Percentiles rank a stretch among this genome's conserved stretches.
Conservation (phyloP, 1,284 basidiomycete species). For the Tilletia horrida region DNA sequence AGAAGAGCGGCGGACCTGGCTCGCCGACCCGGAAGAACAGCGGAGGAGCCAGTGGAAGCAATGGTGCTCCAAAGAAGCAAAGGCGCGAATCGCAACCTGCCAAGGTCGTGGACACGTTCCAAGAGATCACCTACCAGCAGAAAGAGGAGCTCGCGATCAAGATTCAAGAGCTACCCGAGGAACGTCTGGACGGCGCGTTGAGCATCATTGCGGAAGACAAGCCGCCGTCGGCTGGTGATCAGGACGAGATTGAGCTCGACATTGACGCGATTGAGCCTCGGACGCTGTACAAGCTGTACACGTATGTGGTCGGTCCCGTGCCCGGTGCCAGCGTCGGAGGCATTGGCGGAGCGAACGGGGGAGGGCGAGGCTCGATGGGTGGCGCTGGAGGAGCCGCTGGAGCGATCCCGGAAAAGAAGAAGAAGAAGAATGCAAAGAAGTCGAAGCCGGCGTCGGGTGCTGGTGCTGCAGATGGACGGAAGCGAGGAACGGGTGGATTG, state of each 20-base stretch:
- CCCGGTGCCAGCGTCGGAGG: not conserved
- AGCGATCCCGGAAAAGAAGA: slow-evolving; percentile 23
- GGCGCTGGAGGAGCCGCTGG: not conserved
- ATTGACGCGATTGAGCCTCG: slow-evolving; percentile 52
- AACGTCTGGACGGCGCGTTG: slow-evolving; percentile 52
- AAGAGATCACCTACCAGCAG: slow-evolving; percentile 52
- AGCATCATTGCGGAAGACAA: slow-evolving; percentile 55
- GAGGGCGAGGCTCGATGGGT: not conserved
- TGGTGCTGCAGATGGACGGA: slow-evolving; percentile 40
- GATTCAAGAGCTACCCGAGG: slow-evolving; percentile 53
- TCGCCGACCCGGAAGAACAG: slow-evolving; percentile 9
- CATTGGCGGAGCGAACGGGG: not conserved
- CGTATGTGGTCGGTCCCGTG: slow-evolving; percentile 49
- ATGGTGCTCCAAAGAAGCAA: slow-evolving; percentile 18
- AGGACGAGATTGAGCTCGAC: slow-evolving; percentile 55
- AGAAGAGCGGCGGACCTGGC: not conserved
- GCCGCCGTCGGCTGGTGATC: slow-evolving; percentile 46
- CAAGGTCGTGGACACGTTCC: slow-evolving; percentile 45
- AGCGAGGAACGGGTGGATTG: slow-evolving; percentile 51
- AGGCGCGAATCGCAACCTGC: slow-evolving; percentile 29
- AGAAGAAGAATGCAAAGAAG: slow-evolving; percentile 28
- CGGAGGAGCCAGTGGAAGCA: not conserved
- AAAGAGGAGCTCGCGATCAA: slow-evolving; percentile 54
- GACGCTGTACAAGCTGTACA: slow-evolving; percentile 55
- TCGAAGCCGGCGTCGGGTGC: slow-evolving; percentile 29